Percentiles rank a stretch among this genome's conserved stretches.
These are phyloP conservation scores for Physcia stellaris DNA, from an alignment of 495 filamentous ascomycete genomes.

Conservation along the genomic window DNA sequence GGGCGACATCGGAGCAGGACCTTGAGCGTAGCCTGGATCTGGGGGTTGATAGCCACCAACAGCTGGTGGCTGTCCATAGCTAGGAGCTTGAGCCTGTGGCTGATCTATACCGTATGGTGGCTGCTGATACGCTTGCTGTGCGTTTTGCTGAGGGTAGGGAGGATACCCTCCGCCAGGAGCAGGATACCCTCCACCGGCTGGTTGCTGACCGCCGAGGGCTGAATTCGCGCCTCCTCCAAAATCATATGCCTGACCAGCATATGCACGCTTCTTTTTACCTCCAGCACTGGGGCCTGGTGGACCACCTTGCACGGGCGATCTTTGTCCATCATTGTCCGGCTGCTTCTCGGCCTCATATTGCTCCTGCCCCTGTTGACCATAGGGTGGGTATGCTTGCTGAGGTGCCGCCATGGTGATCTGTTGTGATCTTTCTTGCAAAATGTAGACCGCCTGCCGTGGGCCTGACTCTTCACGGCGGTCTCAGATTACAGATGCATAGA, in stretches of 20 bases:
- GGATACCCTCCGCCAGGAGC: constrained; percentile 30
- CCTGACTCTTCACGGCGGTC: no score
- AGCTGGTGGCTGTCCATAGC: constrained; percentile 17
- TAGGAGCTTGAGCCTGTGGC: constrained; percentile 20
- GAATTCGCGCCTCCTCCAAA: constrained; percentile 86
- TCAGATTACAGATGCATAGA: no score
- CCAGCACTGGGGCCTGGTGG: constrained; percentile 25
- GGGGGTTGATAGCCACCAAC: constrained; percentile 52
- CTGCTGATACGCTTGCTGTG: constrained; percentile 37
- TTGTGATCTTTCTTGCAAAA: no score
- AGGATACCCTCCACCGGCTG: constrained; percentile 34
- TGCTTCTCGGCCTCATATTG: constrained; percentile 31
- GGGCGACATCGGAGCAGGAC: constrained; percentile 31
- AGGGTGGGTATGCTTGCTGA: constrained; percentile 49
- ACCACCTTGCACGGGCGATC: constrained; percentile 23
- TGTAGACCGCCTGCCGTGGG: no score
- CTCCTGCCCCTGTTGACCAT: constrained; percentile 30
- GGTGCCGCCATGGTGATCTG: constrained; percentile 38
- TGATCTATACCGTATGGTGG: constrained; percentile 37
- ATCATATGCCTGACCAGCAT: constrained; percentile 89
- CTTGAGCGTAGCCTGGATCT: constrained; percentile 49
- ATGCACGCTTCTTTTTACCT: constrained; percentile 78
- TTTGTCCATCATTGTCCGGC: constrained; percentile 28
- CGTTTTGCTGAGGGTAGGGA: constrained; percentile 41
- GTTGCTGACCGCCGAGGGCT: constrained; percentile 43